phyloP scores from a whole-genome alignment of 345 rosid species.

The Cochlearia excelsa region DNA sequence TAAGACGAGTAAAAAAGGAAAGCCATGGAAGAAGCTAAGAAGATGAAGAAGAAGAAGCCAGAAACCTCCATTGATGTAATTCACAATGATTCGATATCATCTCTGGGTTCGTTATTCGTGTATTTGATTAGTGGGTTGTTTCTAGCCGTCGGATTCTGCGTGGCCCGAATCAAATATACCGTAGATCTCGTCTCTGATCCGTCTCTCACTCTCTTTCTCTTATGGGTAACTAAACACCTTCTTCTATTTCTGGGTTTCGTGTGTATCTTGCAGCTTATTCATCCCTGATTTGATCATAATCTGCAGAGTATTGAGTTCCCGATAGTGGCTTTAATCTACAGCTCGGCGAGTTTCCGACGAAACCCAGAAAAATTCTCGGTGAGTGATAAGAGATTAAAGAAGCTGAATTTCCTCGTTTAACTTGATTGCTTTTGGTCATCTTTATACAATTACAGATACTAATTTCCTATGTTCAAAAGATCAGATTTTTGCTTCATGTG shows the following conservation, averaged over 20 bases:
- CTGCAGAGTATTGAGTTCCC: conserved; percentile 50
- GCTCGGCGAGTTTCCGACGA: conserved; percentile 41
- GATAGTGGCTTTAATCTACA: conserved; percentile 50
- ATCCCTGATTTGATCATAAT: background rate
- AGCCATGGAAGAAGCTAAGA: conserved; percentile 17
- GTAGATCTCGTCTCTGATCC: conserved; percentile 63
- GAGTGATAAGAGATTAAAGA: conserved; percentile 10
- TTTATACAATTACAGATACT: background rate
- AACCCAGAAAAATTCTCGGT: conserved; percentile 64
- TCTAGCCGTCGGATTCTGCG: conserved; percentile 49
- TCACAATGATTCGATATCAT: conserved; percentile 28
- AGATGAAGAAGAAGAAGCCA: conserved; percentile 5
- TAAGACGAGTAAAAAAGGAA: background rate
- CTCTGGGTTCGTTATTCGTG: conserved; percentile 25
- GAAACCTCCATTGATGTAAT: conserved; percentile 9
- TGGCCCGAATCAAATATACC: conserved; percentile 42
- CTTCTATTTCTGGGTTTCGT: background rate
- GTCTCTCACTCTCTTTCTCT: conserved; percentile 48
- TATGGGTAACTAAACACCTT: conserved; percentile 43
- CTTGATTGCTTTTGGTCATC: background rate
- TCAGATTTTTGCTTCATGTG: background rate
- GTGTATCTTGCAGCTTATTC: background rate
- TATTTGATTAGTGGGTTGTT: conserved; percentile 48
- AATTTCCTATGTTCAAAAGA: too few relatives aligned
- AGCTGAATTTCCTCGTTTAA: background rate